phyloP scores from a whole-genome alignment of 2,329 filamentous ascomycete genomes.

The Rugonectria rugulosa region DNA sequence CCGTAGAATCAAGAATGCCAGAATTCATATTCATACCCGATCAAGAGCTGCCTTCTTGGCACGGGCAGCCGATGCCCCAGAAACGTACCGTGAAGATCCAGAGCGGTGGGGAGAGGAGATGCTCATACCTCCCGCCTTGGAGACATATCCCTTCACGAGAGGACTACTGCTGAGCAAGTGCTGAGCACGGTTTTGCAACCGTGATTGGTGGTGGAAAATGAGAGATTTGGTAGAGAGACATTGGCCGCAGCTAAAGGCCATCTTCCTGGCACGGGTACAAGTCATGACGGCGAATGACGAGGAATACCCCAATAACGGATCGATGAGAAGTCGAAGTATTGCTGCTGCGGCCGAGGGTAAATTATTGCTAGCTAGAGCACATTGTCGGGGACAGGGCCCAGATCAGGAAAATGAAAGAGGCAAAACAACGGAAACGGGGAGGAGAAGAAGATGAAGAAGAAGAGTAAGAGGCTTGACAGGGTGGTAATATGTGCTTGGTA shows the following conservation, averaged over 20 bases:
- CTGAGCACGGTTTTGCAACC: constrained; percentile 16
- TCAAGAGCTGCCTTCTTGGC: constrained; percentile 44
- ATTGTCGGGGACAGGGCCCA: constrained; percentile 21
- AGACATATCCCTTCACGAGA: constrained; percentile 17
- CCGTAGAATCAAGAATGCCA: neutral
- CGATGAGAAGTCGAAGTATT: constrained; percentile 16
- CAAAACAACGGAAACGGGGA: neutral
- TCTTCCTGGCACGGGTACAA: constrained; percentile 50
- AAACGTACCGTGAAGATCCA: constrained; percentile 38
- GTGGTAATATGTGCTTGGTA: neutral
- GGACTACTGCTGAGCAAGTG: constrained; percentile 10
- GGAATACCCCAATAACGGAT: constrained; percentile 31
- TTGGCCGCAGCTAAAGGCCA: constrained; percentile 41
- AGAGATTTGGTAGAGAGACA: constrained; percentile 23
- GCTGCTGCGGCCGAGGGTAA: constrained; percentile 30
- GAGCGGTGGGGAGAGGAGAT: constrained; percentile 22
- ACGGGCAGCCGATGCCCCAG: constrained; percentile 39
- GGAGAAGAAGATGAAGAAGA: neutral
- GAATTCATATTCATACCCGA: constrained; percentile 35
- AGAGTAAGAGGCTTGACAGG: neutral
- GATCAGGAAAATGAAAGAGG: too few species aligned
- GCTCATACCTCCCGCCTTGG: constrained; percentile 19
- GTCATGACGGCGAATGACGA: constrained; percentile 45
- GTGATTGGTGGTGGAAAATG: neutral
- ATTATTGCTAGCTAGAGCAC: constrained; percentile 32